phyloP scores from a whole-genome alignment of 2,329 filamentous ascomycete genomes.

The Graphiopsis chlorocephala region DNA sequence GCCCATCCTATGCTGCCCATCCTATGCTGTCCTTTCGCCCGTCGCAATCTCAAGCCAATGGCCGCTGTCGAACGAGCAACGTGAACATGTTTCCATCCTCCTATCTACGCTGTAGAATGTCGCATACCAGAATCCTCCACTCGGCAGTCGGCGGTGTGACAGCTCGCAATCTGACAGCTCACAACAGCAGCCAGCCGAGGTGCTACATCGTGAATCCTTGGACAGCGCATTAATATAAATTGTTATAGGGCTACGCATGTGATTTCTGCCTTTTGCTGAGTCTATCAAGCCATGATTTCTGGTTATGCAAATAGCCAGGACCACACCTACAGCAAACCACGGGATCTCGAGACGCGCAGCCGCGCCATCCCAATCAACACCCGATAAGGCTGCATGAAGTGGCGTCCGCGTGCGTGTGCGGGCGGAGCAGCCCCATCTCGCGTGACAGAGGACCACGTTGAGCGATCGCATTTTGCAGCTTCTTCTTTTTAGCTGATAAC shows the following conservation, averaged over 20 bases:
- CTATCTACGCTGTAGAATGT: conserved; percentile 14
- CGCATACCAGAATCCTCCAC: conserved; percentile 12
- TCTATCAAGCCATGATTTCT: too few species aligned
- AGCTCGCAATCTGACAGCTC: conserved; percentile 1
- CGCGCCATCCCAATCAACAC: not conserved
- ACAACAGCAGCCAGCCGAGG: not conserved
- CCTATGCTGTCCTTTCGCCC: not conserved
- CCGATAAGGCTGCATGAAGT: conserved; percentile 16
- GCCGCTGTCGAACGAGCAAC: not conserved
- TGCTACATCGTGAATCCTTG: not conserved
- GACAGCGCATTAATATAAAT: not conserved
- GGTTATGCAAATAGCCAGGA: not conserved
- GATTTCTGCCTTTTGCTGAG: not conserved
- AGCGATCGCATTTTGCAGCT: too few species aligned
- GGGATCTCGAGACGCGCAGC: not conserved
- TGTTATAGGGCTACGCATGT: not conserved
- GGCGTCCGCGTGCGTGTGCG: not conserved
- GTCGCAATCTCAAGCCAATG: conserved; percentile 14
- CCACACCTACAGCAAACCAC: not conserved
- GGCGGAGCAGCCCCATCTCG: not conserved
- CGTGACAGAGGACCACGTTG: not conserved
- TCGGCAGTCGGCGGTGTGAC: conserved; percentile 9
- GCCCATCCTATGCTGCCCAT: too few species aligned
- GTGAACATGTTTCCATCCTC: conserved; percentile 12
- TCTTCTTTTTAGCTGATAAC: too few species aligned